Conservation (phyloP, 2,329 filamentous ascomycete species). For the Dactylellina haptotyla region DNA sequence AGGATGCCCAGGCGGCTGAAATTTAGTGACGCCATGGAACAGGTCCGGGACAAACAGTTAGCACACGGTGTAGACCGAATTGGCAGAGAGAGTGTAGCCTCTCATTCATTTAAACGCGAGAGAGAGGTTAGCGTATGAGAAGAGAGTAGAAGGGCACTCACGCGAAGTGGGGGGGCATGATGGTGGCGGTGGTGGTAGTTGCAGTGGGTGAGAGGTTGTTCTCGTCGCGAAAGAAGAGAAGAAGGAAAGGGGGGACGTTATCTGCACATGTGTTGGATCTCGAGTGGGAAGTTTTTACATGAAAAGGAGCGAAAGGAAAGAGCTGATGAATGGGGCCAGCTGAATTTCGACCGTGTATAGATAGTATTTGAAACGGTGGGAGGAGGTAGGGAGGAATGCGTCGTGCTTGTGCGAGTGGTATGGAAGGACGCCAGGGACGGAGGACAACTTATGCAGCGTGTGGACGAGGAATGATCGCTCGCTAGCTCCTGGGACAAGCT, state of each 20-base stretch:
- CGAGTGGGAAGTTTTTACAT: neutral
- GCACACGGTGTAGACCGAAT: neutral
- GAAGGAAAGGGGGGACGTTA: neutral
- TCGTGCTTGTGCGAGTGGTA: too few relatives aligned
- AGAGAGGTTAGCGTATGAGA: neutral
- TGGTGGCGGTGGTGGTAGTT: too few relatives aligned
- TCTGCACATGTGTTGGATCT: neutral
- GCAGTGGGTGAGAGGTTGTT: neutral
- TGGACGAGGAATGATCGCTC: too few relatives aligned
- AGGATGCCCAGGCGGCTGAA: constrained; percentile 42
- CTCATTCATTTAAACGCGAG: too few relatives aligned
- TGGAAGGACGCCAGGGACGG: too few relatives aligned
- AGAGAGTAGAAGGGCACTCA: neutral
- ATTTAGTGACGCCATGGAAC: neutral
- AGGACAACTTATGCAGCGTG: too few relatives aligned
- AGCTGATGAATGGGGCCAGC: too few relatives aligned
- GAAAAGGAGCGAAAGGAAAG: neutral
- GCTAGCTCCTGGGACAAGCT: too few relatives aligned
- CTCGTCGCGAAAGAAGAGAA: neutral
- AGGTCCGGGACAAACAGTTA: neutral
- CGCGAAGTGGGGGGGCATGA: constrained; percentile 35
- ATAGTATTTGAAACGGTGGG: too few relatives aligned
- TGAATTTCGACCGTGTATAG: too few relatives aligned
- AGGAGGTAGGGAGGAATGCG: too few relatives aligned
- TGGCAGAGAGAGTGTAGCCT: neutral